Conservation (phyloP, 108 stramenopile genomes). For the Aurantiochytrium sp. region DNA sequence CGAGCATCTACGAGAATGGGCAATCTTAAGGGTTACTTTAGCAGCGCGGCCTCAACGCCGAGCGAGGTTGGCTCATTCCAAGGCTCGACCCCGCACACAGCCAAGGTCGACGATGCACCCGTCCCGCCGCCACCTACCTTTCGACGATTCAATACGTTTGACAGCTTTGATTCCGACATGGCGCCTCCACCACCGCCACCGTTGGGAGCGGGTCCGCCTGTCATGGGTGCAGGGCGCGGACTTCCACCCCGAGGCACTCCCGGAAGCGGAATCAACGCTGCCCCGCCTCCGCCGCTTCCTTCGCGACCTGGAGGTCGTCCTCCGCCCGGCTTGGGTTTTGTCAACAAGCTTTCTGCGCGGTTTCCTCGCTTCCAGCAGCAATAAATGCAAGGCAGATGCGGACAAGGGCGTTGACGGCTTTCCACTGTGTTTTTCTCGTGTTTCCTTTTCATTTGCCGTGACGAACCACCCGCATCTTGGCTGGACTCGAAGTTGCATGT, state of each 20-base stretch:
- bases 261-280: neutral
- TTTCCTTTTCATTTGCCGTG: too few species aligned
- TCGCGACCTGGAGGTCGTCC: neutral
- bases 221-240: too few species aligned
- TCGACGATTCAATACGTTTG: neutral
- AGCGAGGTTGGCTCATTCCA: neutral
- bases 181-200: neutral
- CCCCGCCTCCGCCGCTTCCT: neutral
- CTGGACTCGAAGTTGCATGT: too few species aligned
- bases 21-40: neutral
- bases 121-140: neutral
- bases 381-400: neutral
- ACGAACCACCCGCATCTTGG: too few species aligned
- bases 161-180: neutral
- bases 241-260: too few species aligned
- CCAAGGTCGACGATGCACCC: neutral
- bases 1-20: neutral
- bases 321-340: neutral
- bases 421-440: too few species aligned
- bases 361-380: neutral
- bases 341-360: neutral
- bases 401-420: too few species aligned
- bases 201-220: too few species aligned
- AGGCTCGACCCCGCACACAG: neutral
- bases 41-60: neutral